Evolutionary conservation across 1,139 yeast species (phyloP), one percentile per base, ranked within the genome.

Genomic region (Saccharomyces hybrid): DNA sequence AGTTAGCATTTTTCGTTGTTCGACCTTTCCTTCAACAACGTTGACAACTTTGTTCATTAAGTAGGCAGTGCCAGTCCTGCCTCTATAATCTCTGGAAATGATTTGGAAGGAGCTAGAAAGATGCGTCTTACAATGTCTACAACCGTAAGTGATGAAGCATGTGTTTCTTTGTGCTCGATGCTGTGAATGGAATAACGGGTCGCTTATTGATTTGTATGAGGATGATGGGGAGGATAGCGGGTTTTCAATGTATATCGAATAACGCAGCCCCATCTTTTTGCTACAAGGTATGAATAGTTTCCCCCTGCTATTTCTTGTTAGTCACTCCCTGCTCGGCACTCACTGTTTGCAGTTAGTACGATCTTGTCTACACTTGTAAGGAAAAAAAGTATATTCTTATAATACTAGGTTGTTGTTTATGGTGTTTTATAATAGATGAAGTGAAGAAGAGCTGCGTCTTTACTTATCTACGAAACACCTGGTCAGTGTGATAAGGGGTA

Each of bases 31-130:
- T 38, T 68, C 68, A 1, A 60, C 55, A 7, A 75, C 69, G 56
- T 75, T 75, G 24, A 75, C 72, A 46, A 74, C 75, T 47, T 69
- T 67, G 29, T 69, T 67, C 63, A 75, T 71, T 48, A 76, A 63
- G 56, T 69, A 71, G 1, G 80, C 80, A 48, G 71, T 73, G 0
- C 80, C 80, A 0, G 78, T 72, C 44, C 64, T 64, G 0, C 79
- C 79, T 12, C 72, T 63, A 59, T 76, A 76, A 52, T 71, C 75
- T 57, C 72, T 75, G 3, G 77, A 73, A 55, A 75, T 65, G 27
- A 76, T 70, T 52, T 73, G 65, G 14, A 66, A 61, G 4, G 76
- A 71, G 0, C 74, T 66, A 2, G 78, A 72, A 16, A 76, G 62
- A 58, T 75, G 79, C 0, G 78, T 75, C 54, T 72, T 67, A 61